Evolutionary conservation across 164 flowering plant genomes (phyloP), one percentile per base, ranked within the genome.

Genomic region (Tetrastigma voinierianum): DNA sequence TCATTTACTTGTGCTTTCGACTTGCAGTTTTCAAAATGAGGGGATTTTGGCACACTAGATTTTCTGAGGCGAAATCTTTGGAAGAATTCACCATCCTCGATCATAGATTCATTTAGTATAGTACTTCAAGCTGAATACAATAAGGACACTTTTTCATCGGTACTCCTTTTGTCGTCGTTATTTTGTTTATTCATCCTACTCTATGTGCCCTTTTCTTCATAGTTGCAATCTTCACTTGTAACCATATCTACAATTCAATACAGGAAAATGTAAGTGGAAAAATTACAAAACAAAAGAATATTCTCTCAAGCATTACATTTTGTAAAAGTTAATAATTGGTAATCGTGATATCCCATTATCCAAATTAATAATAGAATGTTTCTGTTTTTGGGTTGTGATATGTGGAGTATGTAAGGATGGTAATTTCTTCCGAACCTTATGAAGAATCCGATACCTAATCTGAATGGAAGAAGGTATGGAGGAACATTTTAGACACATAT

Each of bases 11-110:
- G 70, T 32, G 63, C 46, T 7, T 45, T 83, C 64, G 72, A 43
- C 76, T 82, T 79, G 80, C 99, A 95, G 61, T 92, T 80, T 67
- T 87, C 96, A 82, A 95, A 76, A 75, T 95, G 97, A 55, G n/a
- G 99, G 19, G 96, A 94, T 63, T 74, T 56, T 0, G 98, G 97
- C 11, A n/a, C 62, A 40, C 66, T 78, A 2, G 83, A 76, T 68
- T 23, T 62, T 76, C 76, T 56, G 59, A n/a, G n/a, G n/a, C n/a
- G n/a, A n/a, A n/a, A n/a, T n/a, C n/a, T n/a, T n/a, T n/a, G n/a
- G n/a, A n/a, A n/a, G 51, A 67, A 59, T 54, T 78, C 72, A 15
- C 17, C 61, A 16, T 61, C 78, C 23, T 55, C 67, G 59, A 74
- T 66, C 45, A 13, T 53, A 15, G 84, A 71, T 66, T 66, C 72